phyloP scores from a whole-genome alignment of 2,329 filamentous ascomycete species.

The Penicillium sp. region DNA sequence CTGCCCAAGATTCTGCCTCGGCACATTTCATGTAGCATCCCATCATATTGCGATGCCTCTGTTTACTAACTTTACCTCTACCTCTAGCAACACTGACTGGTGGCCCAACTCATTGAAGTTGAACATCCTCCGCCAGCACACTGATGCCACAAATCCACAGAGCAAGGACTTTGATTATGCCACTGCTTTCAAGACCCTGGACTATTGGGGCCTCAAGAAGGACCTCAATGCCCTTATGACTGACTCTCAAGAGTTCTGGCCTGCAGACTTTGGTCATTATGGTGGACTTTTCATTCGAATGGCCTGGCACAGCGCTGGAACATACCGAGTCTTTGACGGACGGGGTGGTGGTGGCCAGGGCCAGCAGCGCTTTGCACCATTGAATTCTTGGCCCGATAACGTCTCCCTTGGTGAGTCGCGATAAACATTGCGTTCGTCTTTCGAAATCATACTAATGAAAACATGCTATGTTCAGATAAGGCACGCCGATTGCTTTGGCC shows the following conservation, averaged over 20 bases:
- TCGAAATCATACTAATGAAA: not conserved
- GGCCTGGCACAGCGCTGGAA: constrained; percentile 79
- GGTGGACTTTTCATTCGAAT: constrained; percentile 77
- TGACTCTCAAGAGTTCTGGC: constrained; percentile 78
- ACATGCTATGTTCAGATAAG: constrained; percentile 56
- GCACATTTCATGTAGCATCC: not conserved
- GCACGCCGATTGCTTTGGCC: constrained; percentile 76
- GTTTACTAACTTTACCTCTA: not conserved
- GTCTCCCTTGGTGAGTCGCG: constrained; percentile 52
- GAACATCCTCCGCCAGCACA: constrained; percentile 72
- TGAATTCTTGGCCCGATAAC: constrained; percentile 82
- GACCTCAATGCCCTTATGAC: constrained; percentile 71
- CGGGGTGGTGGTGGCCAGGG: constrained; percentile 72
- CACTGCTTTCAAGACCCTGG: constrained; percentile 68
- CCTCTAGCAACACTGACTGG: constrained; percentile 63
- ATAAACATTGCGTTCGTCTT: not conserved
- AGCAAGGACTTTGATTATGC: constrained; percentile 69
- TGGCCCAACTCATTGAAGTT: constrained; percentile 69
- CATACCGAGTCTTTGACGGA: constrained; percentile 72
- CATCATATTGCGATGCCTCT: not conserved
- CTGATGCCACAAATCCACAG: constrained; percentile 61
- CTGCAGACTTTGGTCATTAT: constrained; percentile 78
- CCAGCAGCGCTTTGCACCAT: constrained; percentile 75
- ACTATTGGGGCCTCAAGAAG: constrained; percentile 71
- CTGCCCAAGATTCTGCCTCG: not conserved